These are phyloP conservation scores for Pestalotiopsis sp. DNA, from an alignment of 2,329 filamentous ascomycete genomes.

Conservation along the genomic window DNA sequence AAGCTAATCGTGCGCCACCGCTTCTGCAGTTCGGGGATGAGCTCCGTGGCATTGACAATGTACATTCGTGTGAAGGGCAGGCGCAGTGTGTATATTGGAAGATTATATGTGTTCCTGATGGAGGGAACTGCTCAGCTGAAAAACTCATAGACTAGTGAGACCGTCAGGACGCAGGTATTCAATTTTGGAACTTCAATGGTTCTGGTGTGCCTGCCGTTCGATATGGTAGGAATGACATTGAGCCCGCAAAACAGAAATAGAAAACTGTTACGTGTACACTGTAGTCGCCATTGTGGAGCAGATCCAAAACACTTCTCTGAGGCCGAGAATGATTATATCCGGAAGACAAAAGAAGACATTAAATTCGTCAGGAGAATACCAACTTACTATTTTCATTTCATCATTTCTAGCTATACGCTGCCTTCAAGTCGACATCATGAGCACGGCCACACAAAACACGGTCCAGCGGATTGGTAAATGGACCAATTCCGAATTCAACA, in stretches of 20 bases:
- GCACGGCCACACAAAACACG: background rate
- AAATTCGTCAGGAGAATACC: no score
- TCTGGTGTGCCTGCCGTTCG: background rate
- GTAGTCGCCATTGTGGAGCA: no score
- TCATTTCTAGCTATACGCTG: background rate
- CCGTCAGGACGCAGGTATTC: background rate
- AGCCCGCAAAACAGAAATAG: background rate
- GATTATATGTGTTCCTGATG: background rate
- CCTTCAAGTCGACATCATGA: background rate
- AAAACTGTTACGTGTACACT: no score
- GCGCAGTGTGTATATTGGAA: constrained; percentile 28
- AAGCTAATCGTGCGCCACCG: constrained; percentile 28
- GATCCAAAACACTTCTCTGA: no score
- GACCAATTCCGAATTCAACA: background rate
- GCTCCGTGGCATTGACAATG: constrained; percentile 24
- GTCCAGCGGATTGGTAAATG: constrained; percentile 5
- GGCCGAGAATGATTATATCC: no score
- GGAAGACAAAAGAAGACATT: no score
- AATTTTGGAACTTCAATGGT: background rate
- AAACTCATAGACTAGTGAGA: constrained; percentile 1
- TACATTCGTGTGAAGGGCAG: constrained; percentile 25
- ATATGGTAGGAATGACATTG: background rate
- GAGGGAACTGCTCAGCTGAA: background rate
- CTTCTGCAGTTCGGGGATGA: constrained; percentile 24
- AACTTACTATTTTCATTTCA: background rate